Base-by-base conservation (phyloP, 2,329 filamentous ascomycete species). In the Colletotrichum coccodes region DNA sequence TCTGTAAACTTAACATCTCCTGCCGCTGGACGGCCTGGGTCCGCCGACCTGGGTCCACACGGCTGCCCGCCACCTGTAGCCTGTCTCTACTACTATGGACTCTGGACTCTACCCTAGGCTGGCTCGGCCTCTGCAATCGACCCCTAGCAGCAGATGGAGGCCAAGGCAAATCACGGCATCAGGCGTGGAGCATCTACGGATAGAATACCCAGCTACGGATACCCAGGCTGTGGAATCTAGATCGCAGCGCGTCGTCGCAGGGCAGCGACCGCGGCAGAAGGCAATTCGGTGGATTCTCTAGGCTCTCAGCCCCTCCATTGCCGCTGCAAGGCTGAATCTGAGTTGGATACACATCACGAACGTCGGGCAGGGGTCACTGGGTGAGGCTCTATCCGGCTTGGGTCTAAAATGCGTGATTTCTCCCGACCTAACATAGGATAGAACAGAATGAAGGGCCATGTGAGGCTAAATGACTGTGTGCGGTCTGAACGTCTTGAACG, bases 231-330 rank as follows among this genome's bases (percentile, higher is more conserved):
- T 28, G 9, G 9, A 21, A 14, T 38, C 42, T 59, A 50, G 61
- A 38, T 21, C 44, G 54, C 21, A 54, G 44, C 44, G 56, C 54
- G 28, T 52, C 56, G n/a, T 44, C 26, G 34, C 28, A 14, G 16
- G 23, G n/a, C 28, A 42, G 42, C 18, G 32, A 30, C 34, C 32
- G 34, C 34, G 38, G 46, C 14, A 42, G 46, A 64, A 44, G 46
- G 34, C 46, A 60, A 60, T 49, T 26, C 28, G 46, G 62, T 64
- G 62, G 62, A 23, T 52, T 64, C 30, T 42, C 11, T 16, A 36
- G 14, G 26, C 30, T 26, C 14, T 1, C n/a, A 38, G 34, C 56
- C 62, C 23, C 42, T 52, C 36, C 54, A 38, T 32, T 26, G 38
- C 30, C 16, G 21, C 28, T 18, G 44, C 46, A 64, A 60, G 56